Evolutionary conservation across 2,329 filamentous ascomycete species (phyloP).

Genomic region (Venturia carpophila): DNA sequence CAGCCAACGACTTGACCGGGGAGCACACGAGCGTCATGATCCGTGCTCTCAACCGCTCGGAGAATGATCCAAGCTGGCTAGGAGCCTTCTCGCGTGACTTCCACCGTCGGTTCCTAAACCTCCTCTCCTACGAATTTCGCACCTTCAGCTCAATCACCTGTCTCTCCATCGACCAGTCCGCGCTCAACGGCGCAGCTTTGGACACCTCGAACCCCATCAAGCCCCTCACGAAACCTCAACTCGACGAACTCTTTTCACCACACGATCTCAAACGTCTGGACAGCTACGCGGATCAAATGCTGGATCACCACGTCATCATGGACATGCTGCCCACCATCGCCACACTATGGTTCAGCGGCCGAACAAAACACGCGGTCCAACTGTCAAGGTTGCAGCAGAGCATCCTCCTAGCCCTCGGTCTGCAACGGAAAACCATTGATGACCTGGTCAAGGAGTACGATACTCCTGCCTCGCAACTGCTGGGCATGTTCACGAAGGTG

Average conservation of each 20-base stretch:
- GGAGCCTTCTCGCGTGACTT: conserved; percentile 89
- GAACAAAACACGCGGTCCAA: conserved; percentile 57
- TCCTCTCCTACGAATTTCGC: conserved; percentile 89
- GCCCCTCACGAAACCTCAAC: conserved; percentile 61
- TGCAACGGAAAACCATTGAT: conserved; percentile 84
- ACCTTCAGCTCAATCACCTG: conserved; percentile 70
- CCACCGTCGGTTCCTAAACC: conserved; percentile 81
- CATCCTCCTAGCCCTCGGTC: conserved; percentile 79
- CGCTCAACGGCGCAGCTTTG: conserved; percentile 59
- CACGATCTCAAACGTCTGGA: conserved; percentile 94
- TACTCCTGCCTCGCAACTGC: conserved; percentile 66
- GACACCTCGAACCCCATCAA: conserved; percentile 41
- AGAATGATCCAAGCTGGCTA: conserved; percentile 72
- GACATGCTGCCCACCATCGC: conserved; percentile 83
- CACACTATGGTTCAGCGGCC: conserved; percentile 74
- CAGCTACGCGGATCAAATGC: conserved; percentile 91
- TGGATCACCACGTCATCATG: conserved; percentile 95
- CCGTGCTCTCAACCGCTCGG: conserved; percentile 58
- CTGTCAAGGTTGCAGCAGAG: conserved; percentile 77
- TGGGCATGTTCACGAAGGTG: conserved; percentile 97
- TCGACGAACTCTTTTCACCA: conserved; percentile 73
- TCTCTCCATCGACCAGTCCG: conserved; percentile 80
- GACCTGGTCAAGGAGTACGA: conserved; percentile 69
- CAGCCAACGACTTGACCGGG: conserved; percentile 89
- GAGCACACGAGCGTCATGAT: conserved; percentile 99